Evolutionary conservation across 164 flowering plant genomes (phyloP).

Genomic region (Nymphaea colorata): DNA sequence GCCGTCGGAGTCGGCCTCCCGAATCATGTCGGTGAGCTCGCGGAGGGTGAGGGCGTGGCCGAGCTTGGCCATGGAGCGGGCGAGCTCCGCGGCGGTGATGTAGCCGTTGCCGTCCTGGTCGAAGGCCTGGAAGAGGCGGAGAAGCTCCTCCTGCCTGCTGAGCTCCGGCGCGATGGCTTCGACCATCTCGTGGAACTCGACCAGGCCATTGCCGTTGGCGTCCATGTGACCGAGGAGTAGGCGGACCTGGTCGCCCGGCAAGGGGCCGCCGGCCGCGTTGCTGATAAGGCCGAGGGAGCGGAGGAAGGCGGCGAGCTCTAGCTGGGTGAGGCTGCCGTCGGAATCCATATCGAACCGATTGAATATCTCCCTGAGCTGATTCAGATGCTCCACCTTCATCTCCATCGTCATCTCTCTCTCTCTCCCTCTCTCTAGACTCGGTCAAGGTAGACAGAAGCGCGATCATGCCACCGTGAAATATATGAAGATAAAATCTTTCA

Average conservation of each 20-base stretch:
- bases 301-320: slow-evolving; percentile 82
- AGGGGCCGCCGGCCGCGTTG: slow-evolving; percentile 9
- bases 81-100: slow-evolving; percentile 81
- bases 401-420: neutral
- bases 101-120: slow-evolving; percentile 79
- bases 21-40: slow-evolving; percentile 65
- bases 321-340: slow-evolving; percentile 84
- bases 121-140: slow-evolving; percentile 52
- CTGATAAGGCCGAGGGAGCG: slow-evolving; percentile 61
- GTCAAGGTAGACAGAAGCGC: no score
- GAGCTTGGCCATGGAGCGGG: slow-evolving; percentile 83
- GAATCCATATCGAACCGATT: slow-evolving; percentile 78
- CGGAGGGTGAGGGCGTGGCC: slow-evolving; percentile 64
- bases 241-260: slow-evolving; percentile 64
- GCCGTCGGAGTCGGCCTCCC: slow-evolving; percentile 67
- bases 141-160: slow-evolving; percentile 57
- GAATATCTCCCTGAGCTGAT: slow-evolving; percentile 62
- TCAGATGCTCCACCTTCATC: slow-evolving; percentile 15
- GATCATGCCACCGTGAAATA: no score
- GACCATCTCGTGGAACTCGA: slow-evolving; percentile 70
- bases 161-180: slow-evolving; percentile 43
- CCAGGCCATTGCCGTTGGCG: slow-evolving; percentile 53
- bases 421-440: neutral
- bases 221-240: slow-evolving; percentile 44
- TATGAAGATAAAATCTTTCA: no score